phyloP scores from a whole-genome alignment of 1,284 basidiomycete species.

The Fomes fomentarius region DNA sequence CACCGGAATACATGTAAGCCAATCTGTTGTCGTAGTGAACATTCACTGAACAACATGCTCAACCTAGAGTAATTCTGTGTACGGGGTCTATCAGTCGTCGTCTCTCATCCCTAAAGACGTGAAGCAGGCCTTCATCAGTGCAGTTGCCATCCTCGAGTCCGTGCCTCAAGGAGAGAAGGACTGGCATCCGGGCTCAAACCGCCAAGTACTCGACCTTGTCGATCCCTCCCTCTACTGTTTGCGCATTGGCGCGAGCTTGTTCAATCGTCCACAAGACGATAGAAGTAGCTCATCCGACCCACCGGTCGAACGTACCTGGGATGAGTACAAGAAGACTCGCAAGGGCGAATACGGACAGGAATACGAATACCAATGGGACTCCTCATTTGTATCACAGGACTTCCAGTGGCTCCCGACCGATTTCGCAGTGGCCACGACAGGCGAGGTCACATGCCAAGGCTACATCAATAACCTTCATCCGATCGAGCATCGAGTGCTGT shows the following conservation, averaged over 20 bases:
- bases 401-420: not conserved
- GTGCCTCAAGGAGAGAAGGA: constrained; percentile 12
- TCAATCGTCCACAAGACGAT: not conserved
- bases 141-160: constrained; percentile 2
- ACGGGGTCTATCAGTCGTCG: constrained; percentile 45
- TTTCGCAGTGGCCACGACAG: not conserved
- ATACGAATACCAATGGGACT: too few relatives aligned
- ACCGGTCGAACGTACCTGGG: too few relatives aligned
- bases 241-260: not conserved
- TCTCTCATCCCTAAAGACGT: constrained; percentile 1
- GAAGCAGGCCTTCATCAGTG: not conserved
- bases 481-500: not conserved
- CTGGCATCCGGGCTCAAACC: constrained; percentile 20
- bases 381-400: not conserved
- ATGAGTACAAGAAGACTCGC: not conserved
- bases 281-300: too few relatives aligned
- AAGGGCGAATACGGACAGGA: not conserved
- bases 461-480: constrained; percentile 2
- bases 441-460: not conserved
- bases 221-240: constrained; percentile 11
- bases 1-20: constrained; percentile 39
- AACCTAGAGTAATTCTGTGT: constrained; percentile 22
- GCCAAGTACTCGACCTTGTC: constrained; percentile 9
- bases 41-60: not conserved
- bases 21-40: not conserved